These are phyloP conservation scores for Penicillium crustosum DNA, from an alignment of 2,329 filamentous ascomycete genomes.

Conservation along the genomic window DNA sequence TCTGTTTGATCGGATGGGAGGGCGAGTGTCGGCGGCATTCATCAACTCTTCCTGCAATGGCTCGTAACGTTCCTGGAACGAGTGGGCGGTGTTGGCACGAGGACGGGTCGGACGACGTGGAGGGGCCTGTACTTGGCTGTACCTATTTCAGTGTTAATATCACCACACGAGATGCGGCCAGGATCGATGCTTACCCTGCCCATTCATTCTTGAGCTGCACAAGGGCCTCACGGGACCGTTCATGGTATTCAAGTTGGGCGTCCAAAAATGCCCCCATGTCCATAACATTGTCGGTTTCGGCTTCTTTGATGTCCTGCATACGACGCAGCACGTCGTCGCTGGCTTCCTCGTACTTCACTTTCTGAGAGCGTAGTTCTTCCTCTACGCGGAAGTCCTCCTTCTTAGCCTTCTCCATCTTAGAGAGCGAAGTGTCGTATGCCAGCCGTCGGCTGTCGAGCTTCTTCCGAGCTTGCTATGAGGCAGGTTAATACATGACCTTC, in stretches of 20 bases:
- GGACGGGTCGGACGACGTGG: slow-evolving; percentile 52
- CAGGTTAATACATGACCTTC: slow-evolving; percentile 4
- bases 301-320: slow-evolving; percentile 96
- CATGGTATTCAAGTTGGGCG: slow-evolving; percentile 85
- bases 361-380: slow-evolving; percentile 85
- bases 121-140: slow-evolving; percentile 26
- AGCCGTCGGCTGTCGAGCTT: slow-evolving; percentile 88
- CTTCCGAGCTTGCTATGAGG: slow-evolving; percentile 70
- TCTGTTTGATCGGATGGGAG: slow-evolving; percentile 52
- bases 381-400: slow-evolving; percentile 91
- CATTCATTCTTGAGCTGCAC: slow-evolving; percentile 67
- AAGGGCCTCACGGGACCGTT: slow-evolving; percentile 83
- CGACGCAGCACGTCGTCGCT: slow-evolving; percentile 86
- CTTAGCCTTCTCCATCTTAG: slow-evolving; percentile 90
- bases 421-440: slow-evolving; percentile 84
- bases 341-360: slow-evolving; percentile 94
- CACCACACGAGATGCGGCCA: not conserved
- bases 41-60: slow-evolving; percentile 57
- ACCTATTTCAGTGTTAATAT: slow-evolving; percentile 16
- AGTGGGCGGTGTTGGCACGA: slow-evolving; percentile 64
- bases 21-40: slow-evolving; percentile 50
- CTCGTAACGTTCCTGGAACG: slow-evolving; percentile 60
- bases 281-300: slow-evolving; percentile 76
- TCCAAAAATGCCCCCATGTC: slow-evolving; percentile 83
- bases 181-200: slow-evolving; percentile 53